Evolutionary conservation across 148 eudicot genomes (phyloP).

Genomic region (Rhododendron molle): DNA sequence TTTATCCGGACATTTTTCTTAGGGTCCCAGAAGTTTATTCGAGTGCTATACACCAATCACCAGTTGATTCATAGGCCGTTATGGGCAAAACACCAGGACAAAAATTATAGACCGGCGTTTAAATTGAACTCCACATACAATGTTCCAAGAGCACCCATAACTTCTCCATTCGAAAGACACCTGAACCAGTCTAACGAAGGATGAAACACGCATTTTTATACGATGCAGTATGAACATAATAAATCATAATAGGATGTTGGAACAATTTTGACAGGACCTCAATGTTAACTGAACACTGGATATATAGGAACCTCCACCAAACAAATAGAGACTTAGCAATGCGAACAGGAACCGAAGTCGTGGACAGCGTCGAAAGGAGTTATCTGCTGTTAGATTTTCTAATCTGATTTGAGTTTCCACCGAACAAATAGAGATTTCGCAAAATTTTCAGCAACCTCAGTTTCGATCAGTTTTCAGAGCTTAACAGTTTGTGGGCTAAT

Average conservation of each 20-base stretch:
- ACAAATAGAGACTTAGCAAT: neutral
- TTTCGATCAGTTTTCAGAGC: too few species aligned
- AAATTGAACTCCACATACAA: neutral
- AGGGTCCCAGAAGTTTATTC: neutral
- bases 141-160: neutral
- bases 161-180: neutral
- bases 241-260: neutral
- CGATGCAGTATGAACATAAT: neutral
- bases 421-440: too few species aligned
- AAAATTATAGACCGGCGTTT: neutral
- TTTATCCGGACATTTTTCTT: neutral
- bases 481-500: too few species aligned
- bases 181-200: neutral
- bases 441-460: too few species aligned
- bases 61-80: neutral
- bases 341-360: neutral
- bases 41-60: neutral
- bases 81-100: neutral
- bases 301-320: neutral
- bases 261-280: neutral
- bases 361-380: neutral
- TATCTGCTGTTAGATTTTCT: neutral
- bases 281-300: neutral
- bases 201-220: neutral
- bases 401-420: too few species aligned